These are phyloP conservation scores for Suhomyces ambrosiae DNA, from an alignment of 1,139 yeast species.

Conservation along the genomic window DNA sequence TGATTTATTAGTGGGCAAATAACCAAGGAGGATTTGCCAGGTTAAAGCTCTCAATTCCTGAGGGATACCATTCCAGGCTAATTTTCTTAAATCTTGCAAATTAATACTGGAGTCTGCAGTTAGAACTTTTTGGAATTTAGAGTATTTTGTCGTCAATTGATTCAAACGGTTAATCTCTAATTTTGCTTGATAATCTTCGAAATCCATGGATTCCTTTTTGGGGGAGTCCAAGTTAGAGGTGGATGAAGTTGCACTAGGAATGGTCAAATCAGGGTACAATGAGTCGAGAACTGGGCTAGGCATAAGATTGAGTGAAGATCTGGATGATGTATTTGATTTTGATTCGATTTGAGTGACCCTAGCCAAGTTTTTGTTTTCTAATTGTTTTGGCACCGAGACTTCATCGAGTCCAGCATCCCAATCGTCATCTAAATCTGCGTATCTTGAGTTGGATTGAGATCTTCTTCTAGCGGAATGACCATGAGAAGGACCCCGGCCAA, in stretches of 20 bases:
- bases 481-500: conserved; percentile 4
- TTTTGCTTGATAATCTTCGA: conserved; percentile 35
- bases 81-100: conserved; percentile 62
- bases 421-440: conserved; percentile 78
- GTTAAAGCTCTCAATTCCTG: conserved; percentile 74
- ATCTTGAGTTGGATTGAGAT: conserved; percentile 26
- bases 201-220: conserved; percentile 28
- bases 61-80: conserved; percentile 96
- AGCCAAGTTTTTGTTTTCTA: conserved; percentile 6
- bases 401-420: conserved; percentile 88
- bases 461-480: conserved; percentile 10
- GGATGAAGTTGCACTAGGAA: conserved; percentile 18
- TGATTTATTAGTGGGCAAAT: conserved; percentile 80
- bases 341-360: conserved; percentile 8
- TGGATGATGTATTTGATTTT: conserved; percentile 5
- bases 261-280: conserved; percentile 40
- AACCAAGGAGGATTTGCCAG: conserved; percentile 91
- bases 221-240: conserved; percentile 3
- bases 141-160: conserved; percentile 61
- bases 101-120: conserved; percentile 56
- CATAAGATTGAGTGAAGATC: conserved; percentile 9
- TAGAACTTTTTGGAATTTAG: conserved; percentile 66
- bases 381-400: conserved; percentile 16
- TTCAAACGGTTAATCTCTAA: conserved; percentile 58
- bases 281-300: conserved; percentile 43